Evolutionary conservation across 306 rosid species (phyloP), one percentile per base, ranked within the genome.

Genomic region (Malus sieversii): DNA sequence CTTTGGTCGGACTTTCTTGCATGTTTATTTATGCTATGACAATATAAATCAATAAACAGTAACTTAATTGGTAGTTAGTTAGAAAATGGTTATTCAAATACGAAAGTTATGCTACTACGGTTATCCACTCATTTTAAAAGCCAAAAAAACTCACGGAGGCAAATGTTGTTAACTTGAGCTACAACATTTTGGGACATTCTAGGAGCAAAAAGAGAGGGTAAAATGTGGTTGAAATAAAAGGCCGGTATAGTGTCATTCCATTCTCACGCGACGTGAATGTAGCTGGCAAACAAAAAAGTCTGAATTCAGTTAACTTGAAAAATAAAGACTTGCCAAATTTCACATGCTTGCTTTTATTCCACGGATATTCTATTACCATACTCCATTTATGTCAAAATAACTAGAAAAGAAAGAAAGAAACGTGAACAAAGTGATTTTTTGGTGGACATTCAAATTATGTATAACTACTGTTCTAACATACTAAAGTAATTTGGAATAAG

Each of bases 191-290:
- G 4, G 16, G 6, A 46, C 19, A 14, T 46, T 12, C 2, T 46
- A 14, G 53, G 2, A 57, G 25, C 61, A 57, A 57, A 55, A 20
- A 19, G 25, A 20, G 65, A 12, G 33, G 6, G 35, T 11, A 13
- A 40, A n/a, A 38, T 16, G 40, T 42, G 40, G 55, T 46, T 33
- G 64, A 58, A 48, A 58, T 10, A 4, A 46, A 66, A 27, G 35
- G 33, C 55, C 11, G 14, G 23, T 14, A 1, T 6, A 10, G 27
- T 66, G 16, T 66, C 22, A 20, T 46, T 80, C 42, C 68, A 70
- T 48, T 38, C 35, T 35, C 77, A 81, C 75, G 81, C 80, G 84
- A 81, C 79, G 82, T 79, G 85, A 83, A 79, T 72, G 63, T 44
- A 40, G 23, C 40, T 60, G 13, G 19, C 70, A 3, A 61, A 45